Conservation (phyloP, 169 alveolate genomes). For the Plasmodium vivax region DNA sequence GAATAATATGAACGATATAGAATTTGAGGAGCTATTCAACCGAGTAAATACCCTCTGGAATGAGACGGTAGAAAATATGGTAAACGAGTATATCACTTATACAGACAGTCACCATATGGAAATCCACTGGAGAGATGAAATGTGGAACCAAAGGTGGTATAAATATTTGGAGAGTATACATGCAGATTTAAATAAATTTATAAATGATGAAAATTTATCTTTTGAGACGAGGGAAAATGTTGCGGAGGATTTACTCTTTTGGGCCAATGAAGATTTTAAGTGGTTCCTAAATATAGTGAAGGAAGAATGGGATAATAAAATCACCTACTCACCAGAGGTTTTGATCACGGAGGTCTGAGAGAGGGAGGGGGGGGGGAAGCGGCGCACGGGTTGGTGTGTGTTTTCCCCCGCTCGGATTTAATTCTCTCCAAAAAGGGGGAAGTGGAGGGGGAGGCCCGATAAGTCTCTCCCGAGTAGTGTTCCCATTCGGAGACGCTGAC, state of each 20-base stretch:
- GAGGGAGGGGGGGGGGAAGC: neutral
- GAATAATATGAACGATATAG: neutral
- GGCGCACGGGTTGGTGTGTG: no score
- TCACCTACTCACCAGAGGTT: neutral
- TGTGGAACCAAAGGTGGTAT: conserved; percentile 14
- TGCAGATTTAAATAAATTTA: neutral
- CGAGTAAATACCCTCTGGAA: neutral
- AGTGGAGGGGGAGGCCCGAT: no score
- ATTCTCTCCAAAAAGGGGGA: neutral
- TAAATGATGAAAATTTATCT: neutral
- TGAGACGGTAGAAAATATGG: conserved; percentile 4
- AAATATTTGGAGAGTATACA: conserved; percentile 5
- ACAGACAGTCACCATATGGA: neutral
- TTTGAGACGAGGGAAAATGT: neutral
- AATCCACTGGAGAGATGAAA: conserved; percentile 1
- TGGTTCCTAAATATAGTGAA: conserved; percentile 5
- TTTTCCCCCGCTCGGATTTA: neutral
- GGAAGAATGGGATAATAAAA: conserved; percentile 13
- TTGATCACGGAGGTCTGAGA: neutral
- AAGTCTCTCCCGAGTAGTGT: no score
- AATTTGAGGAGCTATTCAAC: neutral
- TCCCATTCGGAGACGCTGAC: neutral
- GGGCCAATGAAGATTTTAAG: neutral
- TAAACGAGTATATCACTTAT: neutral
- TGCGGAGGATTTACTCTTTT: neutral